Percentiles rank a stretch among this genome's conserved stretches.
phyloP scores from a whole-genome alignment of 257 asterid species.

The Verbascum thapsus region DNA sequence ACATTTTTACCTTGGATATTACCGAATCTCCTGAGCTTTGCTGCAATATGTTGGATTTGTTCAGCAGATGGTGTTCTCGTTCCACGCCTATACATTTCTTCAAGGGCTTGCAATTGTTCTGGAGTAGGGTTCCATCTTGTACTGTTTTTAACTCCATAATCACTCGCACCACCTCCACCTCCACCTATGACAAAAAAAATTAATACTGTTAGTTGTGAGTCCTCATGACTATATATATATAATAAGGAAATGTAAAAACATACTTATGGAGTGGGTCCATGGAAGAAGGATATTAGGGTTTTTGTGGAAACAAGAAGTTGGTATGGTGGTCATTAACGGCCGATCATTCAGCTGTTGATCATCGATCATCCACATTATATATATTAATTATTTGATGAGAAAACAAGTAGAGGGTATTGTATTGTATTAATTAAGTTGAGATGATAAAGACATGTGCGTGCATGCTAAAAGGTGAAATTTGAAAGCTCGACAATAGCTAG shows the following conservation, averaged over 20 bases:
- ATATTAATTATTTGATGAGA: conserved; percentile 19
- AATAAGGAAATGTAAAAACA: too few species aligned
- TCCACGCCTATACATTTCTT: conserved; percentile 72
- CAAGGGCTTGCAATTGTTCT: conserved; percentile 73
- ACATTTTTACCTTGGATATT: conserved; percentile 82
- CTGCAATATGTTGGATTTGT: conserved; percentile 74
- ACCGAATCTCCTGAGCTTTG: conserved; percentile 65
- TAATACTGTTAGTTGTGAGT: too few species aligned
- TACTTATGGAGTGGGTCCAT: conserved; percentile 40
- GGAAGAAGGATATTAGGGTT: conserved; percentile 40
- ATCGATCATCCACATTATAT: too few species aligned
- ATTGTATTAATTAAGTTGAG: neutral
- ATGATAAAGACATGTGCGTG: too few species aligned
- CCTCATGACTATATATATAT: too few species aligned
- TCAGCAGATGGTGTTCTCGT: conserved; percentile 74
- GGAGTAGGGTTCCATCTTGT: conserved; percentile 89
- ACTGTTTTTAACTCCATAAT: conserved; percentile 36
- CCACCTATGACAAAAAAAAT: too few species aligned
- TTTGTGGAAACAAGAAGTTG: conserved; percentile 30
- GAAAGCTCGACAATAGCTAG: conserved; percentile 40
- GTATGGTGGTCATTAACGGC: conserved; percentile 3
- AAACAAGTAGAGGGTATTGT: neutral
- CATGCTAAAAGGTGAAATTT: too few species aligned
- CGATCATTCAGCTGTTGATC: neutral
- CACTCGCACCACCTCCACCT: conserved; percentile 26